These are phyloP conservation scores for Stephania yunnanensis DNA, from an alignment of 164 flowering plant species.

Conservation along the genomic window DNA sequence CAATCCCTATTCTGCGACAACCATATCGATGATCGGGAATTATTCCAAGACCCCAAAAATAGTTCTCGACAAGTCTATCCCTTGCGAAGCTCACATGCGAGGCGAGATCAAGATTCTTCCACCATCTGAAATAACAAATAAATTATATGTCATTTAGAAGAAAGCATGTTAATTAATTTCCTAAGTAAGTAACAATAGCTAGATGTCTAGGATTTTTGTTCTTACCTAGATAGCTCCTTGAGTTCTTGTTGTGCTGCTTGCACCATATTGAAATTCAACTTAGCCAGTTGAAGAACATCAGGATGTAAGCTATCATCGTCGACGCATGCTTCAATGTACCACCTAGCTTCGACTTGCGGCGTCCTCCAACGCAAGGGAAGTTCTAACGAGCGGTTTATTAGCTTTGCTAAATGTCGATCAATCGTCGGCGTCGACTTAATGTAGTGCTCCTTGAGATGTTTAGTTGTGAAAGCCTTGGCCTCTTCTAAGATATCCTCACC, in stretches of 20 bases:
- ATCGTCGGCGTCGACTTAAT: neutral
- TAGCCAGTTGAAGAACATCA: conserved; percentile 11
- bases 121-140: neutral
- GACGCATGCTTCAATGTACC: conserved; percentile 2
- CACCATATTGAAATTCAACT: no score
- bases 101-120: conserved; percentile 24
- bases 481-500: conserved; percentile 15
- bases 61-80: conserved; percentile 38
- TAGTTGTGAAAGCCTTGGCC: conserved; percentile 6
- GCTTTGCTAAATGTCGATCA: neutral
- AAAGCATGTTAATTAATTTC: no score
- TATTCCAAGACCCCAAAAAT: conserved; percentile 28
- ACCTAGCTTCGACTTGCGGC: conserved; percentile 13
- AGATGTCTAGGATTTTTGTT: no score
- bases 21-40: conserved; percentile 26
- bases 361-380: conserved; percentile 19
- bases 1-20: conserved; percentile 17
- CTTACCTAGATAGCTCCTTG: no score
- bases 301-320: neutral
- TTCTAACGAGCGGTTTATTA: neutral
- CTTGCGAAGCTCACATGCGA: conserved; percentile 31
- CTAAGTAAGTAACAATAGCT: no score
- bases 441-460: neutral
- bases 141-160: no score
- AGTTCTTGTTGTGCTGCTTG: no score